These are phyloP conservation scores for Hygrocybe coccinea DNA, from an alignment of 768 basidiomycete genomes.

Conservation along the genomic window DNA sequence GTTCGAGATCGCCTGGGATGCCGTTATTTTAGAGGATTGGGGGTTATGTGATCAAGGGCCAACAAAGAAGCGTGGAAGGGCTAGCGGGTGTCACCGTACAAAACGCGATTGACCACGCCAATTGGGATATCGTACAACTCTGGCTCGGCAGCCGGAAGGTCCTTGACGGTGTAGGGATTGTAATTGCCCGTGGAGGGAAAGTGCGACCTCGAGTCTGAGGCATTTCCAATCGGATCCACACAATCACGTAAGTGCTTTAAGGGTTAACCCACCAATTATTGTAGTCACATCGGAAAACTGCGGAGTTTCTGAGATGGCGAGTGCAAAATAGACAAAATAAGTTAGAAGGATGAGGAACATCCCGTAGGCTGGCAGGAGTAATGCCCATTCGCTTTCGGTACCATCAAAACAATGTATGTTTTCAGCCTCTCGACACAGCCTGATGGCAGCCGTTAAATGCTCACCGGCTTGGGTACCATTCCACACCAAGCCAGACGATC, in stretches of 20 bases:
- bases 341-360: slow-evolving; percentile 66
- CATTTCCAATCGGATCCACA: neutral
- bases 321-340: slow-evolving; percentile 70
- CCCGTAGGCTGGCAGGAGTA: slow-evolving; percentile 76
- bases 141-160: slow-evolving; percentile 46
- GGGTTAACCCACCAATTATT: slow-evolving; percentile 52
- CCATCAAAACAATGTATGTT: neutral
- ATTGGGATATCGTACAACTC: slow-evolving; percentile 80
- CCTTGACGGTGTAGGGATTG: slow-evolving; percentile 48
- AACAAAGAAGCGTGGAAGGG: neutral
- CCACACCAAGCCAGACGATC: slow-evolving; percentile 60
- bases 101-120: slow-evolving; percentile 70
- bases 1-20: neutral
- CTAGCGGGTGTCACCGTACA: slow-evolving; percentile 36
- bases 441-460: slow-evolving; percentile 12
- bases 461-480: slow-evolving; percentile 87
- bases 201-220: slow-evolving; percentile 52
- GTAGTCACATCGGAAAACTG: slow-evolving; percentile 59
- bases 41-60: neutral
- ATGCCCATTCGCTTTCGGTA: slow-evolving; percentile 73
- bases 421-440: neutral
- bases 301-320: slow-evolving; percentile 71
- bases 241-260: neutral
- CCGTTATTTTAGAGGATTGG: neutral
- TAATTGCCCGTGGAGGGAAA: slow-evolving; percentile 35